Conservation (phyloP, 202 grass and related monocot species). For the Panicum virgatum region DNA sequence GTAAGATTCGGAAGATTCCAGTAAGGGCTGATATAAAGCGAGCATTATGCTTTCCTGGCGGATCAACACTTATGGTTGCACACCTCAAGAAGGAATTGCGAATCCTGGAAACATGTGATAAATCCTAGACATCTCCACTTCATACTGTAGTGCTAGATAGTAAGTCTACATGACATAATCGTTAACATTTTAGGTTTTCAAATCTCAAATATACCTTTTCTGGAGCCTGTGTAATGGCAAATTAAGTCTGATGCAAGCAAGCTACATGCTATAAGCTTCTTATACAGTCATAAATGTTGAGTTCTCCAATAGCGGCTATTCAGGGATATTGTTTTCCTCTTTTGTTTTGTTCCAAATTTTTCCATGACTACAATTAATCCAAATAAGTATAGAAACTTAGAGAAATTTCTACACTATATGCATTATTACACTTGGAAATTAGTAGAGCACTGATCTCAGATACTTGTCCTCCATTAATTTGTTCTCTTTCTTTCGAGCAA, state of each 20-base stretch:
- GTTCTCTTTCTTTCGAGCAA: not conserved
- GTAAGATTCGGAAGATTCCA: constrained; percentile 64
- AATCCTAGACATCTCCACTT: constrained; percentile 19
- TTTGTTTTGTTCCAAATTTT: no score
- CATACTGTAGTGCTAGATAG: constrained; percentile 52
- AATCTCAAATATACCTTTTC: constrained; percentile 22
- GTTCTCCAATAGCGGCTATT: no score
- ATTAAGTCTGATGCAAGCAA: not conserved
- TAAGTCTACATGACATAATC: constrained; percentile 51
- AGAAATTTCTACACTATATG: not conserved
- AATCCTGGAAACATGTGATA: constrained; percentile 23
- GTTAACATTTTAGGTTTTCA: not conserved
- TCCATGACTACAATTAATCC: not conserved
- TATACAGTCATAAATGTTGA: no score
- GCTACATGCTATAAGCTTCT: not conserved
- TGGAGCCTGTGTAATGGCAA: not conserved
- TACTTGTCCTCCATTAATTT: not conserved
- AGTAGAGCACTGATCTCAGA: not conserved
- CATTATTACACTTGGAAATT: not conserved
- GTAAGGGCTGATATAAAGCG: constrained; percentile 80
- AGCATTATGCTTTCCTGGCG: constrained; percentile 83
- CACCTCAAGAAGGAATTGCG: constrained; percentile 58
- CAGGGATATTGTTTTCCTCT: no score
- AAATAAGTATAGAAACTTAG: not conserved
- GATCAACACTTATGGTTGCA: constrained; percentile 82